A percentile compares a stretch with the other conserved stretches of the same genome.
Conservation (phyloP, 2,329 filamentous ascomycete species). For the Colletotrichum salicis region DNA sequence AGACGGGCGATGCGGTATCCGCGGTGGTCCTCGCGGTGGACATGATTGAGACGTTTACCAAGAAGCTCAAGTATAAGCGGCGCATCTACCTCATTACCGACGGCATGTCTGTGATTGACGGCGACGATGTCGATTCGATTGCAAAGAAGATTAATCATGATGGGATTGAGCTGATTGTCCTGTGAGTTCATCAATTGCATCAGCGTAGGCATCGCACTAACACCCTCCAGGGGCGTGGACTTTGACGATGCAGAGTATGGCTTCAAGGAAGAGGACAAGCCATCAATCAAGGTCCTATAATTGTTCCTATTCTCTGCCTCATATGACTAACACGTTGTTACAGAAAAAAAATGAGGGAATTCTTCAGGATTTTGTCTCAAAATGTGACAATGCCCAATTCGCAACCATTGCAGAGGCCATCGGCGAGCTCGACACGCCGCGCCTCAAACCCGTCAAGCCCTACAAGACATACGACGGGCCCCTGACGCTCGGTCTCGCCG, state of each 20-base stretch:
- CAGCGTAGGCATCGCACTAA: slow-evolving; percentile 6
- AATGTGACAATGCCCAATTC: slow-evolving; percentile 75
- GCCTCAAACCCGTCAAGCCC: slow-evolving; percentile 79
- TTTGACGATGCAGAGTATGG: slow-evolving; percentile 93
- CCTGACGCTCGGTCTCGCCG: slow-evolving; percentile 79
- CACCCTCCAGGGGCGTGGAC: slow-evolving; percentile 76
- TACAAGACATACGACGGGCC: slow-evolving; percentile 82
- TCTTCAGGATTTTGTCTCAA: slow-evolving; percentile 72
- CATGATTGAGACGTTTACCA: slow-evolving; percentile 84
- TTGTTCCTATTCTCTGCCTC: not conserved
- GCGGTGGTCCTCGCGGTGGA: slow-evolving; percentile 86
- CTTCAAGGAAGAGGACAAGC: slow-evolving; percentile 91
- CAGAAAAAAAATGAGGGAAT: slow-evolving; percentile 78
- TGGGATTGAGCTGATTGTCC: slow-evolving; percentile 79
- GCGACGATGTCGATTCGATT: slow-evolving; percentile 77
- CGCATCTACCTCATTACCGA: slow-evolving; percentile 89
- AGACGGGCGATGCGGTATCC: slow-evolving; percentile 85
- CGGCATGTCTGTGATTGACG: slow-evolving; percentile 77
- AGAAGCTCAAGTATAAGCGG: slow-evolving; percentile 82
- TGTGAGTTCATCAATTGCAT: slow-evolving; percentile 65
- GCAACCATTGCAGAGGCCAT: slow-evolving; percentile 91
- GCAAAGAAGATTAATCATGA: slow-evolving; percentile 78
- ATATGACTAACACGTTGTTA: not conserved
- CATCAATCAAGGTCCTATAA: slow-evolving; percentile 68
- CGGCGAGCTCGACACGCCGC: slow-evolving; percentile 79